Percentiles rank a stretch among this genome's conserved stretches.
Evolutionary conservation across 75 land plant species (phyloP).

Genomic region (Chamaecyparis obtusa): DNA sequence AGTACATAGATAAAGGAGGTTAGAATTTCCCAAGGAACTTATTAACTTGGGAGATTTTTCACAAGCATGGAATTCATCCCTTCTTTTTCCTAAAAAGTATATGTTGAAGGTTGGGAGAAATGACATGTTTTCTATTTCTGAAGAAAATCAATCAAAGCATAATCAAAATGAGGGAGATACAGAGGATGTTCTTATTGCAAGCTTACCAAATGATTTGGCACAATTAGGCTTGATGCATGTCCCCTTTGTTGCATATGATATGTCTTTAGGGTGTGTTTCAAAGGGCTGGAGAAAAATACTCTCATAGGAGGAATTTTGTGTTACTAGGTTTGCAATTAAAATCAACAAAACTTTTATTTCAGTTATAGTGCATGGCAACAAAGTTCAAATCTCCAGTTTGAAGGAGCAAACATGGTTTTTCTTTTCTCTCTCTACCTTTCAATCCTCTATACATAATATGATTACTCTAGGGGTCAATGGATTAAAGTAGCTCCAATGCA

Average conservation of each 20-base stretch:
- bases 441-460: constrained; percentile 22
- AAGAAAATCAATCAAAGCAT: too few species aligned
- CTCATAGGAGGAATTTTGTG: constrained; percentile 21
- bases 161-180: too few species aligned
- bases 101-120: too few species aligned
- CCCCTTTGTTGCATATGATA: constrained; percentile 17
- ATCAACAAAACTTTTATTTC: constrained; percentile 17
- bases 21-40: too few species aligned
- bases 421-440: constrained; percentile 22
- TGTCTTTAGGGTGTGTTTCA: constrained; percentile 10
- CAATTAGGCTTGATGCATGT: constrained; percentile 21
- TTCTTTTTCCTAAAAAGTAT: too few species aligned
- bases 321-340: constrained; percentile 6
- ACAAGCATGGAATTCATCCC: too few species aligned
- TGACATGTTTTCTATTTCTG: too few species aligned
- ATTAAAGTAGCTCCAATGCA: constrained; percentile 19
- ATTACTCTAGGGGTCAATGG: constrained; percentile 19
- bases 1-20: too few species aligned
- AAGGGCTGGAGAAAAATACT: constrained; percentile 14
- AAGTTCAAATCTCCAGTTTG: constrained; percentile 16
- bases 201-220: constrained; percentile 27
- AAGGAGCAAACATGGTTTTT: constrained; percentile 16
- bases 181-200: too few species aligned
- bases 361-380: constrained; percentile 24
- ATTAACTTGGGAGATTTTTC: too few species aligned